Base-by-base conservation (phyloP, 1,284 basidiomycete genomes). In the Melanopsichium pennsylvanicum region DNA sequence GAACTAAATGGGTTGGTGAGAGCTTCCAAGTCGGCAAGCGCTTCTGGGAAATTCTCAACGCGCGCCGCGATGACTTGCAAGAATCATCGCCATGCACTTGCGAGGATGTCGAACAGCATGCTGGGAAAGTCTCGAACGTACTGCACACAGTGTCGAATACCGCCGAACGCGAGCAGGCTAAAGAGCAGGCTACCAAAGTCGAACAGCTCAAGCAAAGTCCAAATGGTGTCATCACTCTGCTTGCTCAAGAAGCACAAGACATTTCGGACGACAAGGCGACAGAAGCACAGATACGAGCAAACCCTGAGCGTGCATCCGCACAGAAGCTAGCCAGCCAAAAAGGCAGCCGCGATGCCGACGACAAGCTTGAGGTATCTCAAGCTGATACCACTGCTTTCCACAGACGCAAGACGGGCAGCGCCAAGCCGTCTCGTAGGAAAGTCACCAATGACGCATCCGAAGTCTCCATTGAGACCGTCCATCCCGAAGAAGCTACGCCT, bases 1-100 rank as follows among this genome's bases (percentile, higher is more conserved):
- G 75, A 15, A 75, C 75, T 6, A 76, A 76, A 23, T 78, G 75
- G 76, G 69, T 79, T 12, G 79, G 79, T 9, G 44, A 59, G 23
- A 74, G 70, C 37, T 81, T 79, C 39, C 61, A 75, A 43, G 54
- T 80, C 9, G 79, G 79, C 18, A 38, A 58, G 26, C 51, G 70
- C 32, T 76, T 80, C 29, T 69, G 57, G 52, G 66, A 75, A 39
- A 62, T 76, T 21, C 38, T 75, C 27, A 51, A 68, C n/a, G 35
- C 46, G n/a, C 63, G 67, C 5, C 49, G 55, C 6, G 56, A 46
- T 13, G 51, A 68, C 31, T 32, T 63, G 41, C 35, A 36, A 23
- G 54, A 41, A 29, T 40, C 40, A 15, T 40, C 39, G n/a, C 51
- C 50, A 3, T 63, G 66, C 52, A 35, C 46, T 11, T 63, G 59